Conservation (phyloP, 495 filamentous ascomycete genomes). For the Neurospora intermedia region DNA sequence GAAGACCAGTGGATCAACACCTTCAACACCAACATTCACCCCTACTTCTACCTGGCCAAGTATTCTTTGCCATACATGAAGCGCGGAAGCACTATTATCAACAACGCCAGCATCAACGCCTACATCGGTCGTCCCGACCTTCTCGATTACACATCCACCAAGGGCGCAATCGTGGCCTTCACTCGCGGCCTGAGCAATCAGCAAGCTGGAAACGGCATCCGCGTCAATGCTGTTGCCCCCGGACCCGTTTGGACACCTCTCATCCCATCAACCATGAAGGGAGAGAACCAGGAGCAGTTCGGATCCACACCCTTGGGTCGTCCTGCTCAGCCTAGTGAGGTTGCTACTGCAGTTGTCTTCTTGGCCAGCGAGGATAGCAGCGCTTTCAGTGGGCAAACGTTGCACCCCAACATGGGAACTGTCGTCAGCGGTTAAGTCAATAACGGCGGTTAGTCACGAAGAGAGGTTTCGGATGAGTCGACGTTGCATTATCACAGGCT, state of each 20-base stretch:
- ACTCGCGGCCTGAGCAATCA: slow-evolving; percentile 72
- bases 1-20: slow-evolving; percentile 76
- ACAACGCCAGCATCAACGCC: slow-evolving; percentile 70
- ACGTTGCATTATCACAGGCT: not conserved
- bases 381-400: slow-evolving; percentile 47
- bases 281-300: slow-evolving; percentile 60
- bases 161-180: slow-evolving; percentile 76
- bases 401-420: slow-evolving; percentile 61
- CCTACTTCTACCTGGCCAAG: slow-evolving; percentile 67
- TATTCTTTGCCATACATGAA: slow-evolving; percentile 68
- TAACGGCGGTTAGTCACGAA: not conserved
- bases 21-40: slow-evolving; percentile 68
- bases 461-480: not conserved
- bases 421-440: slow-evolving; percentile 46
- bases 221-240: slow-evolving; percentile 72
- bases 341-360: slow-evolving; percentile 81
- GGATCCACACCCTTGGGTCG: slow-evolving; percentile 63
- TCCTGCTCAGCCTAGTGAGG: slow-evolving; percentile 66
- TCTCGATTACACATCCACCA: slow-evolving; percentile 76
- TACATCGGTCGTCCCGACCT: slow-evolving; percentile 76
- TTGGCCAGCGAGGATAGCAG: slow-evolving; percentile 66
- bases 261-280: slow-evolving; percentile 67
- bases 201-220: slow-evolving; percentile 58
- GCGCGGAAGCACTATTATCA: slow-evolving; percentile 69
- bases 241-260: slow-evolving; percentile 81